These are phyloP conservation scores for Solanum hybrid DNA, from an alignment of 305 asterid species.

Conservation along the genomic window DNA sequence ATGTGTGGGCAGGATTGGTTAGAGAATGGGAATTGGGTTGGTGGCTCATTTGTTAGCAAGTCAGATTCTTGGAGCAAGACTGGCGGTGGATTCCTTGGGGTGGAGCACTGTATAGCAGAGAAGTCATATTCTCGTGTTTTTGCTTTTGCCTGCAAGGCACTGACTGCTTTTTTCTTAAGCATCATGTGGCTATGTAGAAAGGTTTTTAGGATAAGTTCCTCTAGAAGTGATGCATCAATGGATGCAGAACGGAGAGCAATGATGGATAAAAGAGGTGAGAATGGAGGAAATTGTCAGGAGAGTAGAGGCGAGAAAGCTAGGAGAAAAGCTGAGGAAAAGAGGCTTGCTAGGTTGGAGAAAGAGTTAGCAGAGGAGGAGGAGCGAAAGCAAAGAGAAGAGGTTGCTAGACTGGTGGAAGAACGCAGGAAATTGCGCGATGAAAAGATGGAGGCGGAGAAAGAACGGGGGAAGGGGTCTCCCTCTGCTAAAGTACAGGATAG, in stretches of 20 bases:
- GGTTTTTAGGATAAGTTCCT: slow-evolving; percentile 73
- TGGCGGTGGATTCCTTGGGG: slow-evolving; percentile 42
- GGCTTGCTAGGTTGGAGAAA: slow-evolving; percentile 88
- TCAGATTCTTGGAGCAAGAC: slow-evolving; percentile 58
- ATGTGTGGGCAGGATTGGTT: slow-evolving; percentile 90
- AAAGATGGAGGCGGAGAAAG: slow-evolving; percentile 69
- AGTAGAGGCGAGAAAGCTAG: slow-evolving; percentile 91
- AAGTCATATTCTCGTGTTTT: slow-evolving; percentile 65
- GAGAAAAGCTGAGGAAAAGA: slow-evolving; percentile 91
- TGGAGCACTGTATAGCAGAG: slow-evolving; percentile 58
- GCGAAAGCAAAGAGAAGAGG: slow-evolving; percentile 95
- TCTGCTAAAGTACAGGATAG: slow-evolving; percentile 47
- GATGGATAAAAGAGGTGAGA: slow-evolving; percentile 60
- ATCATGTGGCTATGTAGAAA: slow-evolving; percentile 74
- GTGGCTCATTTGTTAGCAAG: slow-evolving; percentile 49
- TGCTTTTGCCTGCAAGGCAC: slow-evolving; percentile 48
- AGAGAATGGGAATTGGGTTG: slow-evolving; percentile 67
- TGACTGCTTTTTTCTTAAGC: slow-evolving; percentile 42
- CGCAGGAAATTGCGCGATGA: slow-evolving; percentile 74
- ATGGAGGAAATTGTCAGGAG: slow-evolving; percentile 66
- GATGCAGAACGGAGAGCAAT: slow-evolving; percentile 50
- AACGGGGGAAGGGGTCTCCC: slow-evolving; percentile 50
- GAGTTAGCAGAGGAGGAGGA: slow-evolving; percentile 93
- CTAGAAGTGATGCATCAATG: slow-evolving; percentile 46
- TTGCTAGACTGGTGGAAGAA: slow-evolving; percentile 93